Evolutionary conservation across 2,329 filamentous ascomycete species (phyloP).

Genomic region (Thermoascus crustaceus): DNA sequence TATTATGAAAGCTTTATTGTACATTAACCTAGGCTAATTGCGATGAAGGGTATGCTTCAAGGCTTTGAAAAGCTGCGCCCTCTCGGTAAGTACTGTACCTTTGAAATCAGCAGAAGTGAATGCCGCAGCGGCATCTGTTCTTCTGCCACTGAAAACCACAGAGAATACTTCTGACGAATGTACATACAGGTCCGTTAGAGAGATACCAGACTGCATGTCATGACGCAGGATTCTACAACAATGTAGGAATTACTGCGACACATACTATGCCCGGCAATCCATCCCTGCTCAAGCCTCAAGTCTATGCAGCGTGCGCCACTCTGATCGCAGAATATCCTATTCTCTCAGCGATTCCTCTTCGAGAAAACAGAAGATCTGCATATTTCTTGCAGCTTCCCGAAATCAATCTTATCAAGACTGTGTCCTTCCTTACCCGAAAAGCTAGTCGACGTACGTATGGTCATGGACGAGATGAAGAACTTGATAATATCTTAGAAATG

Average conservation of each 20-base stretch:
- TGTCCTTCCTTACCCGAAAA: background rate
- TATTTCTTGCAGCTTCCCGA: background rate
- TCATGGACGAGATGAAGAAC: background rate
- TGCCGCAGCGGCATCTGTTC: too few relatives aligned
- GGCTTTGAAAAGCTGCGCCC: conserved; percentile 1
- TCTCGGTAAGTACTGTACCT: background rate
- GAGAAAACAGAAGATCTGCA: background rate
- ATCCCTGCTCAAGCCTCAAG: background rate
- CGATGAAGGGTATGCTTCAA: too few relatives aligned
- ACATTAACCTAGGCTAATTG: too few relatives aligned
- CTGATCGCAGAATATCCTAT: background rate
- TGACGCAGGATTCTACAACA: background rate
- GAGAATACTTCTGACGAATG: background rate
- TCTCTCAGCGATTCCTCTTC: background rate
- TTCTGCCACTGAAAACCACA: background rate
- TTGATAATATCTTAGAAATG: background rate
- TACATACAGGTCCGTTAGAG: background rate
- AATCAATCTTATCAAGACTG: background rate
- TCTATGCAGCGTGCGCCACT: conserved; percentile 1
- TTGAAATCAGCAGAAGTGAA: background rate
- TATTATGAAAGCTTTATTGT: too few relatives aligned
- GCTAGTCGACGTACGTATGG: background rate
- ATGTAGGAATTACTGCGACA: background rate
- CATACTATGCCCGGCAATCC: background rate
- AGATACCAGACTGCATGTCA: background rate